Evolutionary conservation across 805 yeast species (phyloP), one percentile per base, ranked within the genome.

Genomic region (Hanseniaspora lachancei): DNA sequence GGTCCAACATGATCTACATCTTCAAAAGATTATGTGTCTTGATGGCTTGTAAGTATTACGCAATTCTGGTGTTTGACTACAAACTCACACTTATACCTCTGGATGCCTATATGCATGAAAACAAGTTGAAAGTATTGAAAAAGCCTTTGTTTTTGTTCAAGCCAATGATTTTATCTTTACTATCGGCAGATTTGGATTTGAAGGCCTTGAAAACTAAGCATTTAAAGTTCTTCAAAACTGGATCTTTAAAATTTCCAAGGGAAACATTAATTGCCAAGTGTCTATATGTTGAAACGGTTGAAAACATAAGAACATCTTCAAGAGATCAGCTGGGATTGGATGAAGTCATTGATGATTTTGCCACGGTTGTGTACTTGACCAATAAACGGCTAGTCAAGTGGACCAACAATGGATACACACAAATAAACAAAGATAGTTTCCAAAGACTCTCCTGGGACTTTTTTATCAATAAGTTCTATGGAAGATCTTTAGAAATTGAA

Each of bases 371-470:
- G 1, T 53, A 38, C 29, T 23, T 53, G 23, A 53, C 56, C 10
- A 46, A 53, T 24, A 53, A 53, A 23, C 46, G 56, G 40, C 18
- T 53, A 15, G 50, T 53, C 21, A 53, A 46, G 32, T 53, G 56
- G 56, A 38, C 49, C 9, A 53, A 38, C 34, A 42, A 44, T 18
- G 50, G 46, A 2, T 53, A 53, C 16, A 20, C 43, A 3, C 24
- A 46, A 7, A 41, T 46, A 21, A 39, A 32, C 16, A 46, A 34
- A 20, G 56, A 53, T n/a, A 46, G 38, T 29, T 53, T 53, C 29
- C 48, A 44, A 16, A 46, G 8, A 20, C 39, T 53, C 6, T 53
- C 56, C 1, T 53, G 50, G 50, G 21, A 29, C 16, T 53, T 53
- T 15, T 53, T 53, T 18, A 39, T 29, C 12, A 42, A 53, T 16